Base-by-base conservation (phyloP, 345 rosid species). In the Citrus medica region DNA sequence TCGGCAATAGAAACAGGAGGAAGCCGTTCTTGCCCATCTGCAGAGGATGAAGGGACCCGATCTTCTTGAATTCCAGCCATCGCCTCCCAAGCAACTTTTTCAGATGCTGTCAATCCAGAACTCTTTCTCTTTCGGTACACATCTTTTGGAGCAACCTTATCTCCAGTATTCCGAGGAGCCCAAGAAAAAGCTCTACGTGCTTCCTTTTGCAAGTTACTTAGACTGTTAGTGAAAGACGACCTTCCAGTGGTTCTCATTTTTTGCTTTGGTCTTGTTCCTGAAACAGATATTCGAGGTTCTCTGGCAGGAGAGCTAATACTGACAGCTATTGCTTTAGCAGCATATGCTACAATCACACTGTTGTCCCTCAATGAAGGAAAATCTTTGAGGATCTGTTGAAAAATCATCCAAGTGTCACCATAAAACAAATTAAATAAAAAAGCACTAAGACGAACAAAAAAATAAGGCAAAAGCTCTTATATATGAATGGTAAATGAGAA, bases 181-280 rank as follows among this genome's bases (percentile, higher is more conserved):
- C 99, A 95, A 81, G 99, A 93, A 81, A 95, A 93, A 82, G 97
- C 99, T 81, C 98, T 87, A 21, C 99, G 96, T 75, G 96, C 98
- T 89, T 91, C 98, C 81, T 92, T 95, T 80, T 92, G 97, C 82
- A 95, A 87, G 87, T 90, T 93, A 85, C 89, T 95, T 84, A 93
- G 87, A 87, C 98, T 95, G 85, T 85, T 92, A 55, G 93, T 83
- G 79, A 95, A 93, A 67, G 98, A 89, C 71, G 91, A 84, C 89
- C 83, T 89, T 53, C 86, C 90, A 75, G 87, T 90, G 62, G 88
- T 69, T 87, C 88, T 89, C 33, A 81, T 60, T 84, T 92, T 95
- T 38, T 90, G 92, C 82, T 88, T 91, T 67, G 89, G 84, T 80
- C 92, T 86, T 81, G 92, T 71, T 17, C 89, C 97, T 79, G 97